Conservation (phyloP, 257 asterid genomes). For the Lycium barbarum region DNA sequence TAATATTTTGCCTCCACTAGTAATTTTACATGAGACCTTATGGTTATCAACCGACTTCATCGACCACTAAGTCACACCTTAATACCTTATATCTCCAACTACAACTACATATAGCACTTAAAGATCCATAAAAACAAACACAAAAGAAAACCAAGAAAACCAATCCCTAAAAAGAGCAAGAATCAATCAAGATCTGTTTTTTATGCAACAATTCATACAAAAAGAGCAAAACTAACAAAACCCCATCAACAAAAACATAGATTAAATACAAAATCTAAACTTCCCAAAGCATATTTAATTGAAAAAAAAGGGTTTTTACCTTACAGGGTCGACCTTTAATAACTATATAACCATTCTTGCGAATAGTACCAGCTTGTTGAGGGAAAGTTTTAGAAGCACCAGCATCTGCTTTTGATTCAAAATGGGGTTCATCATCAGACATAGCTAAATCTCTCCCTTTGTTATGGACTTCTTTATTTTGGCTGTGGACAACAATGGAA, state of each 20-base stretch:
- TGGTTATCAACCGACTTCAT: no score
- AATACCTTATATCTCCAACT: background rate
- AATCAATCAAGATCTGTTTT: no score
- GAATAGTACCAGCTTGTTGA: conserved; percentile 50
- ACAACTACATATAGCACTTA: background rate
- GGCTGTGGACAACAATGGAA: background rate
- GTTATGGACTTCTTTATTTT: background rate
- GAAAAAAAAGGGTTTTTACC: background rate
- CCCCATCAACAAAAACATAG: conserved; percentile 3
- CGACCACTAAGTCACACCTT: no score
- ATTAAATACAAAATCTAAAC: background rate
- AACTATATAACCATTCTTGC: conserved; percentile 45
- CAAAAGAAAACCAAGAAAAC: background rate
- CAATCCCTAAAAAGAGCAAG: background rate
- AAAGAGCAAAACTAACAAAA: no score
- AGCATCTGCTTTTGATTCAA: conserved; percentile 30
- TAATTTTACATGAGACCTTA: no score
- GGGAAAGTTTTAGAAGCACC: conserved; percentile 39
- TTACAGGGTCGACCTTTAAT: conserved; percentile 46
- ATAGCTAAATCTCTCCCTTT: background rate
- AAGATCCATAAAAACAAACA: conserved; percentile 15
- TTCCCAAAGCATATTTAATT: background rate
- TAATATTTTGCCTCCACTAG: no score
- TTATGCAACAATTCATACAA: no score
- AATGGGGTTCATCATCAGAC: conserved; percentile 31